Conservation (phyloP, 2,329 filamentous ascomycete species). For the Xylariaceae sp. region DNA sequence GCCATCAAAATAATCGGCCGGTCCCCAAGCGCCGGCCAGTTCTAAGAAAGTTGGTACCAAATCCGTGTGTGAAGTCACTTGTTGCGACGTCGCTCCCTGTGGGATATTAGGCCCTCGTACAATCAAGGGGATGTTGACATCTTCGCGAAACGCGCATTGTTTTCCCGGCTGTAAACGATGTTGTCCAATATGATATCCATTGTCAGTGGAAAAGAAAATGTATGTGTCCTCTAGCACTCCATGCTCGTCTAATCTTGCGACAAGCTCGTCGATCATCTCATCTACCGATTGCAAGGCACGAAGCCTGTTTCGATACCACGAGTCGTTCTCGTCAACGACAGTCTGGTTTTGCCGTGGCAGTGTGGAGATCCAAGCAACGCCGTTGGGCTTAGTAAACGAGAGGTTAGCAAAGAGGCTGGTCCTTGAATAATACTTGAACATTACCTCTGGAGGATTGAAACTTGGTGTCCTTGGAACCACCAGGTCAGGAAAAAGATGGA, state of each 20-base stretch:
- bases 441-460: conserved; percentile 56
- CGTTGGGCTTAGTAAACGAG: conserved; percentile 14
- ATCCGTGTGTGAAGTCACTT: conserved; percentile 34
- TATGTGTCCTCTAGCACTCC: conserved; percentile 45
- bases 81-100: not conserved
- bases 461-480: conserved; percentile 56
- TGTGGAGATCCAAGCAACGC: conserved; percentile 41
- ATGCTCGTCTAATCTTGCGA: conserved; percentile 43
- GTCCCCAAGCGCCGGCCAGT: conserved; percentile 8
- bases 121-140: conserved; percentile 2
- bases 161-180: conserved; percentile 2
- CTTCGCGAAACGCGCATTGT: not conserved
- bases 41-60: conserved; percentile 1
- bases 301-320: conserved; percentile 47
- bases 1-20: conserved; percentile 1
- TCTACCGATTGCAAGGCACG: conserved; percentile 49
- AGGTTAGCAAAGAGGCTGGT: not conserved
- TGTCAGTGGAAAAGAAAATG: conserved; percentile 1
- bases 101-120: not conserved
- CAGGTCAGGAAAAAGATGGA: conserved; percentile 55
- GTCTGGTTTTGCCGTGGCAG: conserved; percentile 37
- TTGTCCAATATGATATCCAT: conserved; percentile 5
- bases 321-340: conserved; percentile 41
- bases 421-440: not conserved
- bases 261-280: conserved; percentile 50